Conservation (phyloP, 768 basidiomycete species). For the Mycena latifolia region DNA sequence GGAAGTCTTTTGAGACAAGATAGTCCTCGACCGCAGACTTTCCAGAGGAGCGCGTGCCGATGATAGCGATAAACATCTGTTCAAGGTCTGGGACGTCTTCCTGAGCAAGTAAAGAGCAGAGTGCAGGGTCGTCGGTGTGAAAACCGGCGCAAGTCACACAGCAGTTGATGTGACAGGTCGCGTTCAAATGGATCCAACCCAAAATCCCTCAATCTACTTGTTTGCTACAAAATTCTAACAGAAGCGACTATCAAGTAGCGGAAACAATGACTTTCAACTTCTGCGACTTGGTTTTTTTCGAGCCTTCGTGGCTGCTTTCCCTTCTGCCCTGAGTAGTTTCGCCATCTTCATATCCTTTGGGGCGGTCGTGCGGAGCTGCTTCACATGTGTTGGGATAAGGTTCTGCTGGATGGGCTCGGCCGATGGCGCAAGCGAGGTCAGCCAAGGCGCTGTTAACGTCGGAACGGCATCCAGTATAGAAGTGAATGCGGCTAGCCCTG, state of each 20-base stretch:
- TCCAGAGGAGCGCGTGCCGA: constrained; percentile 55
- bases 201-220: no score
- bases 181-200: no score
- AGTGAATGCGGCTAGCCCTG: constrained; percentile 50
- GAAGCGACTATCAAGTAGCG: neutral
- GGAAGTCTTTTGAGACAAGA: constrained; percentile 71
- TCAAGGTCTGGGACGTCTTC: no score
- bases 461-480: constrained; percentile 64
- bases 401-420: constrained; percentile 35
- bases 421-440: constrained; percentile 45
- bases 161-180: constrained; percentile 29
- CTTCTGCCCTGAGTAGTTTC: constrained; percentile 67
- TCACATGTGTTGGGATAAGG: constrained; percentile 81
- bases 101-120: neutral
- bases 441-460: constrained; percentile 75
- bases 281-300: constrained; percentile 35
- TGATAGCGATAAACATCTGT: constrained; percentile 35
- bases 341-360: constrained; percentile 84
- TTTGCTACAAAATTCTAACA: neutral
- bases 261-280: neutral
- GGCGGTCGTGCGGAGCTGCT: constrained; percentile 82
- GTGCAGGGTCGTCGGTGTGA: no score
- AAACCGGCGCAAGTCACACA: neutral
- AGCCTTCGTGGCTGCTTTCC: constrained; percentile 62
- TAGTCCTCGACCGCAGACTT: constrained; percentile 72